phyloP scores from a whole-genome alignment of 768 basidiomycete genomes.

The Lentinula sp. region DNA sequence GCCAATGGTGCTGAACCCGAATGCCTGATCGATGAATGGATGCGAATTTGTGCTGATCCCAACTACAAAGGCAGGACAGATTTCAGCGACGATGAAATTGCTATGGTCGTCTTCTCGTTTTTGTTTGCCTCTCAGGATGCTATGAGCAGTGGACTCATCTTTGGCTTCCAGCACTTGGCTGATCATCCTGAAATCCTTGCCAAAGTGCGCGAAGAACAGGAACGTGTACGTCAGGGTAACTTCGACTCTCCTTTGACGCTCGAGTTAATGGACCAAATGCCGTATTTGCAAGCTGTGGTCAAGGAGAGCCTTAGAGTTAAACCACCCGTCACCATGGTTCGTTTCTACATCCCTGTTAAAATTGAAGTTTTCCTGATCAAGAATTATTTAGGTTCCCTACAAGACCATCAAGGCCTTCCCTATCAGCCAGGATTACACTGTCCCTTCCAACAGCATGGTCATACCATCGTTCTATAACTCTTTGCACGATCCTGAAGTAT shows the following conservation, averaged over 20 bases:
- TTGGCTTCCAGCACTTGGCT: constrained; percentile 92
- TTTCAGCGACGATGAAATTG: constrained; percentile 93
- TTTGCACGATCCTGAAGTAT: constrained; percentile 83
- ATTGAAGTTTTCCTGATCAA: background rate
- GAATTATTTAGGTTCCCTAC: constrained; percentile 82
- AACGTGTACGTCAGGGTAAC: constrained; percentile 74
- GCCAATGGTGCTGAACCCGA: constrained; percentile 71
- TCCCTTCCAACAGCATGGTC: constrained; percentile 87
- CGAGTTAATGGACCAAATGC: constrained; percentile 89
- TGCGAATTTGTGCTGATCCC: constrained; percentile 61
- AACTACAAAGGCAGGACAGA: constrained; percentile 74
- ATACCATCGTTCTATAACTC: constrained; percentile 93
- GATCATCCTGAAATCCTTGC: constrained; percentile 86
- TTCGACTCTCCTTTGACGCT: constrained; percentile 71
- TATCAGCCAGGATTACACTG: constrained; percentile 86
- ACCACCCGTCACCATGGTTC: constrained; percentile 95
- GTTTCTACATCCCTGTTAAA: constrained; percentile 8
- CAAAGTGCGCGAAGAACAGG: constrained; percentile 90
- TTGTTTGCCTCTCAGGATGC: constrained; percentile 96
- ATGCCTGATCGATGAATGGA: constrained; percentile 95
- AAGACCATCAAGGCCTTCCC: constrained; percentile 85
- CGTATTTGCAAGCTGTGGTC: constrained; percentile 86
- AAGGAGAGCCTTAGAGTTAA: constrained; percentile 90
- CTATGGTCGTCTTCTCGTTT: constrained; percentile 95
- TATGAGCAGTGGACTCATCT: constrained; percentile 95